Percentiles rank a stretch among this genome's conserved stretches.
These are phyloP conservation scores for Aspergillus terreus DNA, from an alignment of 2,329 filamentous ascomycete genomes.

Conservation along the genomic window DNA sequence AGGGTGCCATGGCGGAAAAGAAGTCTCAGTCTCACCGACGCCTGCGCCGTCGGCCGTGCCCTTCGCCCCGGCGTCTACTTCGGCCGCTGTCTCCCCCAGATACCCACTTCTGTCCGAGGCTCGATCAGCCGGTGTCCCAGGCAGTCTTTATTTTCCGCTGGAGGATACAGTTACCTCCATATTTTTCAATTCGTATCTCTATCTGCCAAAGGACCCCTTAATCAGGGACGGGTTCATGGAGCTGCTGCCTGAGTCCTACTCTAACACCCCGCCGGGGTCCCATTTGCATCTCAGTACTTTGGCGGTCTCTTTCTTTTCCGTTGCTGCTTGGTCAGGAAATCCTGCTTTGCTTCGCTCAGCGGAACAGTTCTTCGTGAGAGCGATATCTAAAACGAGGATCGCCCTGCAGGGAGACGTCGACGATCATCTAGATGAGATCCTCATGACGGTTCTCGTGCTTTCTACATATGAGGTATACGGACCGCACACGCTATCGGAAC, in stretches of 20 bases:
- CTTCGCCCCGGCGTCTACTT: neutral
- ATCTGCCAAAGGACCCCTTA: constrained; percentile 22
- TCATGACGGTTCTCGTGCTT: constrained; percentile 24
- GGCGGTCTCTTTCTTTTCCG: constrained; percentile 26
- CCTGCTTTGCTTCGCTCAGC: constrained; percentile 17
- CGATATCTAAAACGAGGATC: constrained; percentile 22
- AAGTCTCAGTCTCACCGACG: neutral
- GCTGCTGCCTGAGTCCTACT: constrained; percentile 21
- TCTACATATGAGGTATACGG: constrained; percentile 24
- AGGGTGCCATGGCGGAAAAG: neutral
- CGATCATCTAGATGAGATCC: constrained; percentile 17
- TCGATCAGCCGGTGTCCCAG: constrained; percentile 6
- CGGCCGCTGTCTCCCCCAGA: neutral
- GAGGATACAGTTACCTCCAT: constrained; percentile 25
- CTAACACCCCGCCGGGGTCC: constrained; percentile 16
- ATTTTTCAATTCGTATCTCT: constrained; percentile 29
- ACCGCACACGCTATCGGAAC: neutral
- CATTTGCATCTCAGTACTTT: constrained; percentile 20
- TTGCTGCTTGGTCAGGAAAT: constrained; percentile 28
- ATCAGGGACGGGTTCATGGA: constrained; percentile 27
- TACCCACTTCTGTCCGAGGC: neutral
- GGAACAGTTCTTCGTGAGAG: constrained; percentile 20
- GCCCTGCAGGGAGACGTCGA: constrained; percentile 18
- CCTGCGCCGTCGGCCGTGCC: neutral
- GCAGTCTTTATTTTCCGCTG: constrained; percentile 17